Percentiles rank a stretch among this genome's conserved stretches.
phyloP scores from a whole-genome alignment of 73 alveolate genomes.

The Uronychia binucleata region DNA sequence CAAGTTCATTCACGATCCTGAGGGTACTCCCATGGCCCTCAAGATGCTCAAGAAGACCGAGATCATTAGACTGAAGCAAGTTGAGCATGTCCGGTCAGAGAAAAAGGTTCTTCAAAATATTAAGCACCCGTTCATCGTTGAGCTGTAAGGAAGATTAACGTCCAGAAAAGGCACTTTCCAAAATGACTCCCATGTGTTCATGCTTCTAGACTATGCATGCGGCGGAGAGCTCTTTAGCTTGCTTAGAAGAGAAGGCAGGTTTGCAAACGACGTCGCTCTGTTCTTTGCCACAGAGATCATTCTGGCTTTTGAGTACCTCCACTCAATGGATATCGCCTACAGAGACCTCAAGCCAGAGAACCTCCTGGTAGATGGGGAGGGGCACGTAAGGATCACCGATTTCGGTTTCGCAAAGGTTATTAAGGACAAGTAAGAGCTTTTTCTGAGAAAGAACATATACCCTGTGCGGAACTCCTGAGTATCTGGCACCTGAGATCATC shows the following conservation, averaged over 20 bases:
- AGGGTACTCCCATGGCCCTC: slow-evolving; percentile 88
- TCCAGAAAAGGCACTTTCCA: slow-evolving; percentile 67
- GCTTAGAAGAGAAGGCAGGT: slow-evolving; percentile 87
- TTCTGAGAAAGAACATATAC: slow-evolving; percentile 61
- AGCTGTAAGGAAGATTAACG: slow-evolving; percentile 15
- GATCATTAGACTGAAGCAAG: slow-evolving; percentile 92
- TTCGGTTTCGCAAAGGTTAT: slow-evolving; percentile 88
- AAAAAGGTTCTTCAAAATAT: slow-evolving; percentile 76
- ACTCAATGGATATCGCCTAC: slow-evolving; percentile 72
- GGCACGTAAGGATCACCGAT: slow-evolving; percentile 83
- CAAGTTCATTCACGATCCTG: slow-evolving; percentile 68
- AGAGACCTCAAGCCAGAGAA: slow-evolving; percentile 93
- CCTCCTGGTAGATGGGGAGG: slow-evolving; percentile 78
- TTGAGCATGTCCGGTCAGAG: slow-evolving; percentile 90
- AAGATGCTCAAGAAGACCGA: slow-evolving; percentile 93
- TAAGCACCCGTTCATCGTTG: slow-evolving; percentile 85
- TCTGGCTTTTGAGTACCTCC: slow-evolving; percentile 81
- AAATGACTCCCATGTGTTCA: slow-evolving; percentile 78
- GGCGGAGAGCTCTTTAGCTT: slow-evolving; percentile 92
- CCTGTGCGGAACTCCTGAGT: slow-evolving; percentile 92
- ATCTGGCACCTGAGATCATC: slow-evolving; percentile 91
- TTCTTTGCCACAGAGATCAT: slow-evolving; percentile 83
- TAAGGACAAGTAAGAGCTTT: slow-evolving; percentile 59
- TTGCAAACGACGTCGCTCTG: slow-evolving; percentile 90
- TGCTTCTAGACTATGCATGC: slow-evolving; percentile 85